Base-by-base conservation (phyloP, 164 flowering plant genomes). In the Magnolia sinica region DNA sequence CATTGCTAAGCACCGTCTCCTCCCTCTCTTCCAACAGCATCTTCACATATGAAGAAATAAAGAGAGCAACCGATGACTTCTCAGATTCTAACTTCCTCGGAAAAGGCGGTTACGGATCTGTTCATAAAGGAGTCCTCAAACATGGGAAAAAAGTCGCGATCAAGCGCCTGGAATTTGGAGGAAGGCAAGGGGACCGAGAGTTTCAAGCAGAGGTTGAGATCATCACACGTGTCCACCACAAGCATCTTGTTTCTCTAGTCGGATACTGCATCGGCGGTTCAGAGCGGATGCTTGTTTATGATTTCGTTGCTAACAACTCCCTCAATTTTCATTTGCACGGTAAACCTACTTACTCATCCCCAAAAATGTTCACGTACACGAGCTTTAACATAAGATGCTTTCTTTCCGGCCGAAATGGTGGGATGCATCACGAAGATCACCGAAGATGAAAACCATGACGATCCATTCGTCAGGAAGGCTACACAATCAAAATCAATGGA, bases 61-160 rank as follows among this genome's bases (percentile, higher is more conserved):
- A 91, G 1, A 86, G 86, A 89, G 99, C 99, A 51, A 96, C 99
- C 0, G 87, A 96, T 81, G 95, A 96, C 11, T 96, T 96, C 85
- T 94, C 98, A 4, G 80, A 89, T 69, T 90, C 95, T 37, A 92
- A 77, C 59, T 73, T 71, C n/a, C 79, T 77, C 9, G 79, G 79
- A 3, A 55, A 71, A 77, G 79, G 79, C 64, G 79, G 74, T 45
- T 77, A 71, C 64, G 79, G 79, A 4, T 20, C 45, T 64, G 79
- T 77, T 20, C 74, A 77, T 52, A 63, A 72, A 29, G 79, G 79
- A 5, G 64, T 72, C n/a, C 79, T 77, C 16, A 27, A n/a, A 10
- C 19, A 50, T 72, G 75, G 75, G 52, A 77, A 27, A 64, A 45
- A 64, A 71, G 74, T 77, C 14, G 79, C 79, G 3, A 45, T 77